phyloP scores from a whole-genome alignment of 495 filamentous ascomycete genomes.

The Penicillium atrosanguineum region DNA sequence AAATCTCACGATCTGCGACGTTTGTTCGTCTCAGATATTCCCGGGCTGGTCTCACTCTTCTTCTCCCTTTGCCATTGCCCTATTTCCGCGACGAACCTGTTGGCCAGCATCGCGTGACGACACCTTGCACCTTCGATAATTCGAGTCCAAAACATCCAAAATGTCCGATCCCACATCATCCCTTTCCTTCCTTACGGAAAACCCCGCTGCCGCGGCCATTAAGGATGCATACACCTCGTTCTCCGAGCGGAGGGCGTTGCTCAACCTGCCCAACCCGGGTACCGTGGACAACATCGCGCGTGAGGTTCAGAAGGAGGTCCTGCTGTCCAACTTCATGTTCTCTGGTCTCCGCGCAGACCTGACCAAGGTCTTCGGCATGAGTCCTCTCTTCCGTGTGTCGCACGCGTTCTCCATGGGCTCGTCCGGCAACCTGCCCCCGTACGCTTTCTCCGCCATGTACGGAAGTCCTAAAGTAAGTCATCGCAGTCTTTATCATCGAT shows the following conservation, averaged over 20 bases:
- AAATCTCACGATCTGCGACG: slow-evolving; percentile 15
- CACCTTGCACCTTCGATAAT: slow-evolving; percentile 24
- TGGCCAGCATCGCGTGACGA: slow-evolving; percentile 29
- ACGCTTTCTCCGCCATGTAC: slow-evolving; percentile 90
- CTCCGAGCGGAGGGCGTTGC: slow-evolving; percentile 75
- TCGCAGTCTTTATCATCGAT: background rate
- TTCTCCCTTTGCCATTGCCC: slow-evolving; percentile 17
- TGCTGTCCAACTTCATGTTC: slow-evolving; percentile 94
- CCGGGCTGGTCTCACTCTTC: slow-evolving; percentile 37
- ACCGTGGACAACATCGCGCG: slow-evolving; percentile 85
- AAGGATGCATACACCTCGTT: slow-evolving; percentile 80
- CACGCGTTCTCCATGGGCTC: slow-evolving; percentile 93
- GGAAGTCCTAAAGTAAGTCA: slow-evolving; percentile 80
- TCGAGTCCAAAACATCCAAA: slow-evolving; percentile 21
- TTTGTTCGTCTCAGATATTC: slow-evolving; percentile 27
- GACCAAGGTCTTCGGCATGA: slow-evolving; percentile 89
- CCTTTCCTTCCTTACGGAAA: slow-evolving; percentile 66
- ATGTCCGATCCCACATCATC: slow-evolving; percentile 52
- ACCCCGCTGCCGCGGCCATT: slow-evolving; percentile 65
- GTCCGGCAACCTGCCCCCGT: slow-evolving; percentile 78
- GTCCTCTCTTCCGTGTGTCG: slow-evolving; percentile 93
- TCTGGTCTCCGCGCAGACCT: slow-evolving; percentile 90
- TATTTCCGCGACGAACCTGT: slow-evolving; percentile 14
- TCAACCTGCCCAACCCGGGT: slow-evolving; percentile 89
- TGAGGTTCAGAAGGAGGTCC: slow-evolving; percentile 92